phyloP scores from a whole-genome alignment of 2,329 filamentous ascomycete species.

The Venturia aucupariae region DNA sequence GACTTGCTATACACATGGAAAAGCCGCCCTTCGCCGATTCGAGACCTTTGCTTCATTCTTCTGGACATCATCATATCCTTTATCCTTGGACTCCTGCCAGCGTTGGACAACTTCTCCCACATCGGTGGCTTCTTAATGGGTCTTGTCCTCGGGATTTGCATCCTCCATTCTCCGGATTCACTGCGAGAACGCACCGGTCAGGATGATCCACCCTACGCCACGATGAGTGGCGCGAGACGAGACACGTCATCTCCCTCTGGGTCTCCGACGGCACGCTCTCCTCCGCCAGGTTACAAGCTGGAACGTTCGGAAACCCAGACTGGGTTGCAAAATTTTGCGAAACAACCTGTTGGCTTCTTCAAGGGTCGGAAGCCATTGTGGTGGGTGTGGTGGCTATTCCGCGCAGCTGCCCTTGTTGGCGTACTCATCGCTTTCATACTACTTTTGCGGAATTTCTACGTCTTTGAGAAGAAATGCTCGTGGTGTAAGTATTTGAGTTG shows the following conservation, averaged over 20 bases:
- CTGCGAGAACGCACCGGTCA: slow-evolving; percentile 65
- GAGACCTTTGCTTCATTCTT: slow-evolving; percentile 79
- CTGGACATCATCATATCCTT: slow-evolving; percentile 85
- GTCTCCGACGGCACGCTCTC: slow-evolving; percentile 17
- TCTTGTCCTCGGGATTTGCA: slow-evolving; percentile 71
- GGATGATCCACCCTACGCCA: slow-evolving; percentile 60
- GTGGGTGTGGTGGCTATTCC: slow-evolving; percentile 96
- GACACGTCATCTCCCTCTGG: slow-evolving; percentile 16
- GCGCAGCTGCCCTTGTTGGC: slow-evolving; percentile 67
- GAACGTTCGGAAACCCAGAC: background rate
- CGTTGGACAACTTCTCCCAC: slow-evolving; percentile 93
- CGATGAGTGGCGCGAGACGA: slow-evolving; percentile 35
- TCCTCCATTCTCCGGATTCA: slow-evolving; percentile 79
- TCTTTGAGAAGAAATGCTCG: slow-evolving; percentile 57
- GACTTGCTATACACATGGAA: slow-evolving; percentile 91
- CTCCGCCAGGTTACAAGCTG: background rate
- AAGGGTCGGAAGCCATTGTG: slow-evolving; percentile 85
- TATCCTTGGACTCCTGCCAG: slow-evolving; percentile 81
- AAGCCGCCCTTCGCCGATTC: slow-evolving; percentile 64
- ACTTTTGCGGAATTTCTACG: slow-evolving; percentile 85
- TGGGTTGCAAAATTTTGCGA: slow-evolving; percentile 35
- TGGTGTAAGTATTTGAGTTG: slow-evolving; percentile 98
- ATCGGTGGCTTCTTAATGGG: slow-evolving; percentile 96
- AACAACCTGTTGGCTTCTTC: slow-evolving; percentile 62
- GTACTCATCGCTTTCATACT: slow-evolving; percentile 79